A percentile compares a stretch with the other conserved stretches of the same genome.
phyloP scores from a whole-genome alignment of 2,329 filamentous ascomycete species.

The Cadophora sp. region DNA sequence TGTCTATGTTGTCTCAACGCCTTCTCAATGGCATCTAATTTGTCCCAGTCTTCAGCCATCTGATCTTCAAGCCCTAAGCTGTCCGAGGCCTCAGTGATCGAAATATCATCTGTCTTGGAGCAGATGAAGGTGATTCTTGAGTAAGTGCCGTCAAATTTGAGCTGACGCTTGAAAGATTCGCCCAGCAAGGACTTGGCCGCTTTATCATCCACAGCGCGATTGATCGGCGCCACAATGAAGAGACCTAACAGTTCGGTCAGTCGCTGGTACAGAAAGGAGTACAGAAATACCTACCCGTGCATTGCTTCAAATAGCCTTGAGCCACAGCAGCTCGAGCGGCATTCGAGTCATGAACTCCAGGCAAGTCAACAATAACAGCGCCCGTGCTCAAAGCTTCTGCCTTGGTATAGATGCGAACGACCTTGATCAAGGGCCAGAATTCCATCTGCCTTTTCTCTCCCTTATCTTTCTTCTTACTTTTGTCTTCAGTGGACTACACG shows the following conservation, averaged over 20 bases:
- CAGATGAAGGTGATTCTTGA: slow-evolving; percentile 65
- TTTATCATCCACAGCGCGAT: slow-evolving; percentile 55
- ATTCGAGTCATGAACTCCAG: slow-evolving; percentile 58
- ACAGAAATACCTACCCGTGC: slow-evolving; percentile 47
- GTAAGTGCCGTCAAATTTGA: slow-evolving; percentile 46
- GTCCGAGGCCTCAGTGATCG: slow-evolving; percentile 51
- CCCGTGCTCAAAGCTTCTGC: slow-evolving; percentile 54
- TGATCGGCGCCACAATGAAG: slow-evolving; percentile 58
- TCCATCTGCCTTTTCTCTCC: slow-evolving; percentile 42
- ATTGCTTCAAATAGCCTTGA: slow-evolving; percentile 53
- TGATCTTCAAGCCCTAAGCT: slow-evolving; percentile 43
- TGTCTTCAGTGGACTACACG: slow-evolving; percentile 23
- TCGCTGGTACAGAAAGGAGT: neutral
- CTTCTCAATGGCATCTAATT: slow-evolving; percentile 17
- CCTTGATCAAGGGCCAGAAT: slow-evolving; percentile 48
- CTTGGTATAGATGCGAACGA: slow-evolving; percentile 52
- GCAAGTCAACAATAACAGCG: slow-evolving; percentile 59
- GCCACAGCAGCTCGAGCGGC: slow-evolving; percentile 53
- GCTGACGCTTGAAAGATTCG: slow-evolving; percentile 20
- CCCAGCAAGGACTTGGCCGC: slow-evolving; percentile 43
- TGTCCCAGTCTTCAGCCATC: slow-evolving; percentile 46
- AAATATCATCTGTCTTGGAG: slow-evolving; percentile 63
- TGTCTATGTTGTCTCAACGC: neutral
- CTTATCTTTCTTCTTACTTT: slow-evolving; percentile 29
- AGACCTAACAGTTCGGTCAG: slow-evolving; percentile 46